Evolutionary conservation across 1,284 basidiomycete genomes (phyloP), one percentile per base, ranked within the genome.

Genomic region (Chalciporus sp.): DNA sequence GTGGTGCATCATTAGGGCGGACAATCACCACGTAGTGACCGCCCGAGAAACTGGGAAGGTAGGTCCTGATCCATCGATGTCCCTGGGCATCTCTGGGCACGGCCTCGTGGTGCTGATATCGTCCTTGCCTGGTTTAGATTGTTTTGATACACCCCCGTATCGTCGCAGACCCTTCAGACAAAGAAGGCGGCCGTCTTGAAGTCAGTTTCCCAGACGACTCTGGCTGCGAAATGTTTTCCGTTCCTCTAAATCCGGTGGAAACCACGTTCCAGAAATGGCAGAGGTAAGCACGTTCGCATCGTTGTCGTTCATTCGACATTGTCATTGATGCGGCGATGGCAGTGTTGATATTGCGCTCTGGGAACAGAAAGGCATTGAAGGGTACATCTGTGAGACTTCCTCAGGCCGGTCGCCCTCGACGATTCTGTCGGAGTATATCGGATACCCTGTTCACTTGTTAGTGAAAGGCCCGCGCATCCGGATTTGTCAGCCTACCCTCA

Each of bases 41-140:
- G 87, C 87, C 7, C 79, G 88, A 53, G 79, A 84, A 53, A 68
- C 81, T 16, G 60, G 80, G 27, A 85, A 84, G 78, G 88, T 84
- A 63, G 27, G 74, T 46, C 39, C 10, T 6, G 19, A 19, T 47
- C 31, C n/a, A 7, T 42, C 14, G 47, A 33, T 23, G 16, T 37
- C 49, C 9, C 26, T 33, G 41, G 31, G 28, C 23, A 23, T 26
- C 14, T 31, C 8, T 53, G 37, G 60, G 40, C 2, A 8, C n/a
- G 20, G 51, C 45, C 35, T 49, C 33, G 40, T 43, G 53, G 42
- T 43, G 19, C 20, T 45, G 7, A 53, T 29, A 9, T n/a, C 19
- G 14, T 6, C 16, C 19, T 16, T 27, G 9, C 7, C 16, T 28
- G 49, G 31, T 20, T n/a, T 17, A 90, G 86, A 83, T 89, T 77